Conservation (phyloP, 2,329 filamentous ascomycete species). For the Elsinoe fawcettii region DNA sequence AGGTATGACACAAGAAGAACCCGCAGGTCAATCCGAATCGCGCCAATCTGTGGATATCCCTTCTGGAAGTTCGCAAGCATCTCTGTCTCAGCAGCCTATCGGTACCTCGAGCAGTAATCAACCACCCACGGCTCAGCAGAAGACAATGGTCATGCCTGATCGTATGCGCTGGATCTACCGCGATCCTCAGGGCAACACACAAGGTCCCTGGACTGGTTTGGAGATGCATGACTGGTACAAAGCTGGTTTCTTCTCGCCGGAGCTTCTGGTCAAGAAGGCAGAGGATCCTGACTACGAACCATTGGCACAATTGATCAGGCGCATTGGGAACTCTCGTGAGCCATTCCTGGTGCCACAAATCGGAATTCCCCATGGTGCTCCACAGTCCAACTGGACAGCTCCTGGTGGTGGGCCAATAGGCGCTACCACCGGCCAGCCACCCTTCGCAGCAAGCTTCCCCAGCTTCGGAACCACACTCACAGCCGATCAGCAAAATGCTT, state of each 20-base stretch:
- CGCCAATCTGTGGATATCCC: constrained; percentile 17
- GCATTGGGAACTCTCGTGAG: constrained; percentile 94
- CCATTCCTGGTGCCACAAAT: constrained; percentile 97
- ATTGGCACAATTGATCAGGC: constrained; percentile 83
- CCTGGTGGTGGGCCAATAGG: constrained; percentile 14
- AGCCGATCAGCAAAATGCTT: constrained; percentile 93
- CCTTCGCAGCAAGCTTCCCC: constrained; percentile 87
- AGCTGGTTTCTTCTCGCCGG: constrained; percentile 91
- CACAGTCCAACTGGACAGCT: constrained; percentile 41
- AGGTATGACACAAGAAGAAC: constrained; percentile 39
- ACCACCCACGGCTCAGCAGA: constrained; percentile 60
- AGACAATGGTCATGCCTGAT: constrained; percentile 98
- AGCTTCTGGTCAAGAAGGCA: constrained; percentile 87
- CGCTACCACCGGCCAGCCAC: constrained; percentile 52
- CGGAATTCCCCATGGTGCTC: constrained; percentile 80
- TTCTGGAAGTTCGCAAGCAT: background rate
- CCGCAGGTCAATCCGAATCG: constrained; percentile 41
- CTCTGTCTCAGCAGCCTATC: constrained; percentile 24
- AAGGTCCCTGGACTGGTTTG: constrained; percentile 89
- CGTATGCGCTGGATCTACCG: constrained; percentile 98
- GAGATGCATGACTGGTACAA: constrained; percentile 99
- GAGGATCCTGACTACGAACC: constrained; percentile 94
- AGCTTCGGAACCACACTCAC: constrained; percentile 95
- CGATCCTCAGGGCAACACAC: constrained; percentile 83
- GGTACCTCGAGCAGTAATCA: constrained; percentile 54